Evolutionary conservation across 306 rosid species (phyloP), one percentile per base, ranked within the genome.

Genomic region (Lathyrus tuberosus): DNA sequence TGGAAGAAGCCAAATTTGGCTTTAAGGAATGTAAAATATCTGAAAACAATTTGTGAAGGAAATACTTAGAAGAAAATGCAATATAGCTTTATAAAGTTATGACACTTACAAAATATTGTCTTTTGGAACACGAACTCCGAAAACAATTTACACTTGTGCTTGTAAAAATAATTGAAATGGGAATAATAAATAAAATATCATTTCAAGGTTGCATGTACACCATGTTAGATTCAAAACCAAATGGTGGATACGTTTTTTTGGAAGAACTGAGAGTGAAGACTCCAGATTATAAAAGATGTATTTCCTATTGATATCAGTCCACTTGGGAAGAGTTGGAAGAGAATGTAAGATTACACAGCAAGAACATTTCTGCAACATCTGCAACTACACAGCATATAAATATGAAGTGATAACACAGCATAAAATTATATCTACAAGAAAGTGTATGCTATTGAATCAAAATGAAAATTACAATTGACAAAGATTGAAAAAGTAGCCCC

Each of bases 221-320:
- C 18, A 43, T 43, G 30, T 16, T 18, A 9, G 30, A 38, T 51
- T 47, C 22, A 48, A 43, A 77, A 65, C 65, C 9, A 17, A 66
- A 38, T 49, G 18, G 69, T 31, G 91, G 94, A 92, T 92, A 89
- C 97, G 86, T 31, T 79, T 77, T 81, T 64, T 80, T 4, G 85
- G 95, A 73, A 89, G 71, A 75, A 81, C 63, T 52, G 90, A 72
- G 42, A 59, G 62, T 63, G 88, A 79, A 79, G 70, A 51, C 73
- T 84, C 85, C 70, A 54, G 40, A 64, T 86, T 88, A 74, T 76
- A 87, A 69, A 89, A 84, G 71, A 92, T 75, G 72, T 73, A 67
- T 46, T 78, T 75, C 81, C 86, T 86, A 74, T 78, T 81, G 57
- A 92, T 84, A 53, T 81, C 62, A 51, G 79, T 83, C 64, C 65